Conservation (phyloP, 441 rosid genomes). For the Macaranga tanarius region DNA sequence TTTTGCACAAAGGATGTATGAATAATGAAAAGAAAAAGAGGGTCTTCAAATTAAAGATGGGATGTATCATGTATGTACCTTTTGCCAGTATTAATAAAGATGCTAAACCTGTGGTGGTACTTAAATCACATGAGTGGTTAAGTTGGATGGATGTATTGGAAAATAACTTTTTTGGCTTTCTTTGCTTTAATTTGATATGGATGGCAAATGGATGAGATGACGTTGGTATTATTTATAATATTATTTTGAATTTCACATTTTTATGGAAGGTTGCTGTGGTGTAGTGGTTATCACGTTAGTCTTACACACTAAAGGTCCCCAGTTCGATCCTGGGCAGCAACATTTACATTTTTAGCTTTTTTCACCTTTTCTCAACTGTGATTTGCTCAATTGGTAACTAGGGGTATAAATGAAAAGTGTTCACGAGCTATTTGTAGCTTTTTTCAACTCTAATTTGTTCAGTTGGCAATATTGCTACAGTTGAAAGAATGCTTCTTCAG, state of each 20-base stretch:
- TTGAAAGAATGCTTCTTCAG: too few species aligned
- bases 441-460: too few species aligned
- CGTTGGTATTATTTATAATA: too few species aligned
- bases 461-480: too few species aligned
- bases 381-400: too few species aligned
- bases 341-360: background rate
- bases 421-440: too few species aligned
- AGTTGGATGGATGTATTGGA: background rate
- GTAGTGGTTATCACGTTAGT: slow-evolving; percentile 37
- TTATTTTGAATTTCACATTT: too few species aligned
- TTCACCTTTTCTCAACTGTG: background rate
- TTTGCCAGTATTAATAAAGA: slow-evolving; percentile 1
- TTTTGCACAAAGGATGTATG: too few species aligned
- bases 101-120: slow-evolving; percentile 12
- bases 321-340: slow-evolving; percentile 41
- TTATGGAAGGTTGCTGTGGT: slow-evolving; percentile 22
- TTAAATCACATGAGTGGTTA: background rate
- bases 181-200: background rate
- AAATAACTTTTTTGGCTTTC: background rate
- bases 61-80: background rate
- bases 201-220: too few species aligned
- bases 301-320: slow-evolving; percentile 37
- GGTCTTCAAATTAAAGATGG: background rate
- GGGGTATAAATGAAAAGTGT: too few species aligned
- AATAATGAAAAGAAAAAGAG: too few species aligned